These are phyloP conservation scores for Phlebiopsis gigantea DNA, from an alignment of 768 basidiomycete genomes.

Conservation along the genomic window DNA sequence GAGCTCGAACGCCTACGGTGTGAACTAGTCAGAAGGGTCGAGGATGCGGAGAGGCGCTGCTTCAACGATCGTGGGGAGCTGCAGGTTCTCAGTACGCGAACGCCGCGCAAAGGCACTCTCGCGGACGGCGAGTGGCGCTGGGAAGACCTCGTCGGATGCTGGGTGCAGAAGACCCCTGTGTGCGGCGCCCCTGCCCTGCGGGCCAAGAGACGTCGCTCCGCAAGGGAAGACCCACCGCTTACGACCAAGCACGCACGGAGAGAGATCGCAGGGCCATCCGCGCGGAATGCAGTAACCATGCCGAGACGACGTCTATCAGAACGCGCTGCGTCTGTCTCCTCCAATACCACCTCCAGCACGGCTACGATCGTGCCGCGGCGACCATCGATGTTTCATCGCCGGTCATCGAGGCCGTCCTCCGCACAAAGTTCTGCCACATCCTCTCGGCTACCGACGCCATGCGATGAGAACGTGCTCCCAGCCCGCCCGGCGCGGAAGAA, in stretches of 20 bases:
- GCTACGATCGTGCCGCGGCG: not conserved
- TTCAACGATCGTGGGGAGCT: slow-evolving; percentile 26
- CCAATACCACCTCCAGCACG: not conserved
- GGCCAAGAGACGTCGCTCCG: not conserved
- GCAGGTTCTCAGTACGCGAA: slow-evolving; percentile 5
- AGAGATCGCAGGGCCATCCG: not conserved
- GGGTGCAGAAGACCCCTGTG: slow-evolving; percentile 35
- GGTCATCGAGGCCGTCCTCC: not conserved
- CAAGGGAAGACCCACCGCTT: not conserved
- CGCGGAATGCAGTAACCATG: not conserved
- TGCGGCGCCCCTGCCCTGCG: not conserved
- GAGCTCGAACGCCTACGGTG: slow-evolving; percentile 32
- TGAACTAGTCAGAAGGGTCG: slow-evolving; percentile 40
- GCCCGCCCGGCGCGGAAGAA: not conserved
- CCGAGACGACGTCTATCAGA: not conserved
- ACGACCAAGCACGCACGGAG: not conserved
- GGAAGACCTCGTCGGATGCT: slow-evolving; percentile 42
- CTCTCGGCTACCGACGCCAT: not conserved
- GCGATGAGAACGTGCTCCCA: not conserved
- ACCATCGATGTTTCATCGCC: not conserved
- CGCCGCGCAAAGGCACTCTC: slow-evolving; percentile 5
- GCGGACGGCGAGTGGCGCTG: slow-evolving; percentile 35
- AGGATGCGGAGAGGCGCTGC: slow-evolving; percentile 46
- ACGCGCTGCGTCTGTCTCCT: not conserved
- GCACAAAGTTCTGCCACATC: not conserved